Conservation (phyloP, 768 basidiomycete species). For the Sistotremastrum niveocremeum region DNA sequence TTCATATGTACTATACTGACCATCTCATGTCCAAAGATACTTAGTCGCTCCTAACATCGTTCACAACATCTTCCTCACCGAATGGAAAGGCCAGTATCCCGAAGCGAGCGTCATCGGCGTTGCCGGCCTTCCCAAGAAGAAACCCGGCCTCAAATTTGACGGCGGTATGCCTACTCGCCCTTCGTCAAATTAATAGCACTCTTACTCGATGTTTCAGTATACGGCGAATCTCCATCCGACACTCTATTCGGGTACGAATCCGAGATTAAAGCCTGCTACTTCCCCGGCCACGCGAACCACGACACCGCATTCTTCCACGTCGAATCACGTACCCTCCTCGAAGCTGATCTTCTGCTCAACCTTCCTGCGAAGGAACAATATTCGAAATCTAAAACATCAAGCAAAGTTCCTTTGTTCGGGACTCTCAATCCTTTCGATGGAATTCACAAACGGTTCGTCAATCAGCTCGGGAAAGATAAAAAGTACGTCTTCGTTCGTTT, state of each 20-base stretch:
- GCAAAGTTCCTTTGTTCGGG: neutral
- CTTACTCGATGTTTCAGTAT: slow-evolving; percentile 12
- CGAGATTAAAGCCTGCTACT: slow-evolving; percentile 16
- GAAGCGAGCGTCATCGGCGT: slow-evolving; percentile 19
- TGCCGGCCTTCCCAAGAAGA: slow-evolving; percentile 17
- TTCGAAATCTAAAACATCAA: neutral
- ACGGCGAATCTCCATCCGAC: slow-evolving; percentile 18
- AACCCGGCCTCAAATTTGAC: slow-evolving; percentile 9
- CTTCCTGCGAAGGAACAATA: slow-evolving; percentile 26
- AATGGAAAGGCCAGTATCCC: slow-evolving; percentile 12
- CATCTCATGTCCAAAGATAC: neutral
- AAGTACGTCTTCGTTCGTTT: too few relatives aligned
- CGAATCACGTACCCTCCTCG: slow-evolving; percentile 23
- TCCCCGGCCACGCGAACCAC: slow-evolving; percentile 20
- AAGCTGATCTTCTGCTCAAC: slow-evolving; percentile 32
- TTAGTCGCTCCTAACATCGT: slow-evolving; percentile 2
- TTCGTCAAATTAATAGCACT: neutral
- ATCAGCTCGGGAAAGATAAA: too few relatives aligned
- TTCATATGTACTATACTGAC: slow-evolving; percentile 1
- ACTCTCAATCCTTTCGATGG: neutral
- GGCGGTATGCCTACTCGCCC: slow-evolving; percentile 5
- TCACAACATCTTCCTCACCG: slow-evolving; percentile 3
- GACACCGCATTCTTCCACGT: slow-evolving; percentile 30
- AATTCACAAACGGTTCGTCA: too few relatives aligned
- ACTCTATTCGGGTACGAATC: slow-evolving; percentile 25